Evolutionary conservation across 1,139 yeast species (phyloP).

Genomic region (Blastobotrys malaysiensis): DNA sequence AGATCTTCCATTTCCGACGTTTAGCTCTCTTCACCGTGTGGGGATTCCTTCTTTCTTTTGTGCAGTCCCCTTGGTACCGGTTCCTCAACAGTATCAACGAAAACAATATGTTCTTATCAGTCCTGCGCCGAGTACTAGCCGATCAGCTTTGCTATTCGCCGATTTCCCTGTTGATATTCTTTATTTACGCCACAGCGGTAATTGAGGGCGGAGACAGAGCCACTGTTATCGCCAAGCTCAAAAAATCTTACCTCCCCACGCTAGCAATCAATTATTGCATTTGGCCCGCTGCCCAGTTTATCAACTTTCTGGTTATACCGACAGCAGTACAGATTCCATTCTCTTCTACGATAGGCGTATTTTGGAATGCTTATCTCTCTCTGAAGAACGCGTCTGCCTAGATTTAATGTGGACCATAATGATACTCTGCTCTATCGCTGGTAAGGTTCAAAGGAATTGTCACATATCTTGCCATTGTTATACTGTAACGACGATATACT

Average conservation of each 20-base stretch:
- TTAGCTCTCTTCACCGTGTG: constrained; percentile 78
- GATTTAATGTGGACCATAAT: too few relatives aligned
- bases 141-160: constrained; percentile 92
- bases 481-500: too few relatives aligned
- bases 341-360: constrained; percentile 79
- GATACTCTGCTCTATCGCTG: too few relatives aligned
- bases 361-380: constrained; percentile 90
- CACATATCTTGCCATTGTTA: too few relatives aligned
- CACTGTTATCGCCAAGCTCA: constrained; percentile 58
- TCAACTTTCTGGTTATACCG: constrained; percentile 80
- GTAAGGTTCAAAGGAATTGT: too few relatives aligned
- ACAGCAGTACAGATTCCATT: constrained; percentile 82
- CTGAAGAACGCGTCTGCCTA: constrained; percentile 48
- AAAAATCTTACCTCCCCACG: constrained; percentile 66
- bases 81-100: constrained; percentile 63
- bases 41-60: constrained; percentile 75
- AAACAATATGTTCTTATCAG: constrained; percentile 78
- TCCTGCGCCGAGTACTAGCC: constrained; percentile 76
- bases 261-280: constrained; percentile 72
- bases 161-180: constrained; percentile 66
- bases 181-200: constrained; percentile 76
- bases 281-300: constrained; percentile 95
- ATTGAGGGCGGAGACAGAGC: constrained; percentile 69
- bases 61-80: constrained; percentile 86
- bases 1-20: constrained; percentile 57